phyloP scores from a whole-genome alignment of 75 land plant genomes.

The Sequoiadendron giganteum region DNA sequence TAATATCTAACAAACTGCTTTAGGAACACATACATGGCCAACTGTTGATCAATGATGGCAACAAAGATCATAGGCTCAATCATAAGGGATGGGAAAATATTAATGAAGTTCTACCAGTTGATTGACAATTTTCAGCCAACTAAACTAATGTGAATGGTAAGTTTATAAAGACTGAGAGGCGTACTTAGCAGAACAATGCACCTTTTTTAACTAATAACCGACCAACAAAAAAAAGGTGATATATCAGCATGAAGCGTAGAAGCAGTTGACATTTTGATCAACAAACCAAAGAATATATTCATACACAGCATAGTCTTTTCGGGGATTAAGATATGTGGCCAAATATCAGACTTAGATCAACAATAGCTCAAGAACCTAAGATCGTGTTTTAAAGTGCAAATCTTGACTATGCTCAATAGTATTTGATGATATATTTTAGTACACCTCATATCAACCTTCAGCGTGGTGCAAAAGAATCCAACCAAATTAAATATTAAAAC shows the following conservation, averaged over 20 bases:
- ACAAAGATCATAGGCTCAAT: neutral
- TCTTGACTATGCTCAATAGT: neutral
- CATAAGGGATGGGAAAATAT: neutral
- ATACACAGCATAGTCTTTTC: neutral
- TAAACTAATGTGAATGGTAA: neutral
- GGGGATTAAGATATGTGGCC: neutral
- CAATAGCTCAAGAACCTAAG: neutral
- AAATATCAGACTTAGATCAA: neutral
- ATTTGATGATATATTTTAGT: neutral
- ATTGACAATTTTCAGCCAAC: neutral
- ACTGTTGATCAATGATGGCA: neutral
- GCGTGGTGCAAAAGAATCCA: neutral
- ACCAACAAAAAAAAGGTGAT: neutral
- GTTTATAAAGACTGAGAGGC: neutral
- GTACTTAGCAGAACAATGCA: neutral
- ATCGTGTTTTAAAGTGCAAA: neutral
- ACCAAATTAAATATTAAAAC: neutral
- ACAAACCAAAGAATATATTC: neutral
- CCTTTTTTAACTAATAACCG: neutral
- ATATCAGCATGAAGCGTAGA: neutral
- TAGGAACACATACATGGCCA: neutral
- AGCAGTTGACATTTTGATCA: neutral
- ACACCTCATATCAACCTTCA: neutral
- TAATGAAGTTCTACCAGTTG: neutral
- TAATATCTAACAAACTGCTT: neutral